Conservation (phyloP, 371 early-diverging fungal genomes). For the Mucor irregularis region DNA sequence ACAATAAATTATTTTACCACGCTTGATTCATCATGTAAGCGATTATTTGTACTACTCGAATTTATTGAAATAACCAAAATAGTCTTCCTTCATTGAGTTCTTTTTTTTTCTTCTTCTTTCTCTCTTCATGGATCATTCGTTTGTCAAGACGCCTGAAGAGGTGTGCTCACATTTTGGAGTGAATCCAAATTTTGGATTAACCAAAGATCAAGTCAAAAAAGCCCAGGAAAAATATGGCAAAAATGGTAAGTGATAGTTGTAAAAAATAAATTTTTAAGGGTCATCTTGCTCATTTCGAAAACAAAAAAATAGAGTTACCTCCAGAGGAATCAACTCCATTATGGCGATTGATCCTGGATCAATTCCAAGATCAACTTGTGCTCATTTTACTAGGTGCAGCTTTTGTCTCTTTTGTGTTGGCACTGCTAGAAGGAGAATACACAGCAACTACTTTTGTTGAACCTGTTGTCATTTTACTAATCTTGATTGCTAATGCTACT, state of each 20-base stretch:
- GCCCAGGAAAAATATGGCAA: conserved; percentile 61
- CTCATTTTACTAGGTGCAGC: background rate
- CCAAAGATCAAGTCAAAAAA: conserved; percentile 51
- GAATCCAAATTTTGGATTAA: conserved; percentile 56
- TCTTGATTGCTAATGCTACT: conserved; percentile 95
- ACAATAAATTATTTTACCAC: too few species aligned
- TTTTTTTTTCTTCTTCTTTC: background rate
- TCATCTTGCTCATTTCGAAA: background rate
- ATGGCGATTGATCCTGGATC: conserved; percentile 86
- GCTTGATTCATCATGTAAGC: too few species aligned
- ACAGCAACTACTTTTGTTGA: conserved; percentile 92
- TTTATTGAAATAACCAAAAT: too few species aligned
- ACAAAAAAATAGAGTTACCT: conserved; percentile 44
- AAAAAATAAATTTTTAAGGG: background rate
- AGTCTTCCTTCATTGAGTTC: too few species aligned
- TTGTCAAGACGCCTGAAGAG: conserved; percentile 61
- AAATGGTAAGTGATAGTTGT: conserved; percentile 72
- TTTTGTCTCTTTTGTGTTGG: background rate
- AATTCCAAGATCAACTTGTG: conserved; percentile 92
- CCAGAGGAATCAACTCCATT: conserved; percentile 85
- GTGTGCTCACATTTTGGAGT: conserved; percentile 67
- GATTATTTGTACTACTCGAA: too few species aligned
- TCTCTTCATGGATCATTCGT: conserved; percentile 62
- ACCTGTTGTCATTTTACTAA: conserved; percentile 94
- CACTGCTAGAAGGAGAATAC: conserved; percentile 70